Percentiles rank a stretch among this genome's conserved stretches.
Conservation (phyloP, 2,329 filamentous ascomycete species). For the Incumbomyces lentus region DNA sequence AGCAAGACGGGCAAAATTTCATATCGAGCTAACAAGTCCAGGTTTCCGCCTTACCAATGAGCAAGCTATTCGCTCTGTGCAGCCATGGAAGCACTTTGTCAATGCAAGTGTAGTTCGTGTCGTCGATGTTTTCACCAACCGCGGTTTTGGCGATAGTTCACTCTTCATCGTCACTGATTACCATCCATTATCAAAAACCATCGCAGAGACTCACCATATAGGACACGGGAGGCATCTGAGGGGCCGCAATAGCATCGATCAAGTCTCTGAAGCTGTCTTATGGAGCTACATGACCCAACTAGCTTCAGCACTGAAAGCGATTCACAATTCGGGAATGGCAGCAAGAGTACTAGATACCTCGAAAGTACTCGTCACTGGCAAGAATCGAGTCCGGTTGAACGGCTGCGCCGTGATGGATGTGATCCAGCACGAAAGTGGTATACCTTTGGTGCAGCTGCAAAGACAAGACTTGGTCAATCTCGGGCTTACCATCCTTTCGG, state of each 20-base stretch:
- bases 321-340: constrained; percentile 71
- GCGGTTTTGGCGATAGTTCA: constrained; percentile 88
- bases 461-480: constrained; percentile 79
- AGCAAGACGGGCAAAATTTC: not conserved
- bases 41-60: constrained; percentile 83
- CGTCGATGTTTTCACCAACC: constrained; percentile 85
- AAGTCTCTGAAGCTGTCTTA: constrained; percentile 61
- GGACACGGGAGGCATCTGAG: constrained; percentile 30
- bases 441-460: constrained; percentile 64
- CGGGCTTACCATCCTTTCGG: constrained; percentile 70
- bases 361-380: constrained; percentile 83
- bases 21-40: constrained; percentile 22
- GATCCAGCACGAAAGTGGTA: constrained; percentile 64
- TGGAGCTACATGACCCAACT: constrained; percentile 94
- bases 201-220: constrained; percentile 63
- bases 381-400: constrained; percentile 78
- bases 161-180: constrained; percentile 91
- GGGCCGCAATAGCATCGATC: constrained; percentile 37
- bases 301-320: constrained; percentile 73
- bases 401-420: constrained; percentile 87
- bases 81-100: constrained; percentile 78
- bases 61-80: constrained; percentile 73
- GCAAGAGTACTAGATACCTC: constrained; percentile 76
- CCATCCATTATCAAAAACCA: constrained; percentile 78
- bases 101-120: constrained; percentile 76